These are phyloP conservation scores for Fagopyrum homotropicum DNA, from an alignment of 148 eudicot species.

Conservation along the genomic window DNA sequence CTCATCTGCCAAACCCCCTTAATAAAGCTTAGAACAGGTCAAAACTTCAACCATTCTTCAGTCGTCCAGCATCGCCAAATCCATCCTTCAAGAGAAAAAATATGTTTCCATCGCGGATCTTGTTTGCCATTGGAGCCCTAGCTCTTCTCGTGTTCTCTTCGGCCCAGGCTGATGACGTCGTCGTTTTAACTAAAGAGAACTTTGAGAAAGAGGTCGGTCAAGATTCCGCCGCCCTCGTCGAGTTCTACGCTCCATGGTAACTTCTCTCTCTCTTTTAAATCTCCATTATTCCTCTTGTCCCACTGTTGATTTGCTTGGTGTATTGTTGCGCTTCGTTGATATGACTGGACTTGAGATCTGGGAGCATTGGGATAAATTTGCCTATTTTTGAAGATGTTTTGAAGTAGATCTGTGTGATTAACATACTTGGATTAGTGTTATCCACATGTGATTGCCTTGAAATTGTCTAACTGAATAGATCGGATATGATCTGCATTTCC, in stretches of 20 bases:
- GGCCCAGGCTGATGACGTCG: slow-evolving; percentile 61
- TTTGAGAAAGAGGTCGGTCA: slow-evolving; percentile 90
- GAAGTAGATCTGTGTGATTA: neutral
- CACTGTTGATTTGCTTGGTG: neutral
- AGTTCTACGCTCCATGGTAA: slow-evolving; percentile 98
- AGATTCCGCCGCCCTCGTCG: slow-evolving; percentile 91
- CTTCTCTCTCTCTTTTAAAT: neutral
- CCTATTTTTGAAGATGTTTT: neutral
- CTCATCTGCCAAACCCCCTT: too few relatives aligned
- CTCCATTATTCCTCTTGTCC: neutral
- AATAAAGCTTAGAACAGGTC: too few relatives aligned
- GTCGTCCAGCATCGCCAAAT: neutral
- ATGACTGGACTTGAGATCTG: neutral
- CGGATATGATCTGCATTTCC: neutral
- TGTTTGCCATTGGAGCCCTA: slow-evolving; percentile 29
- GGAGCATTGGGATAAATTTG: neutral
- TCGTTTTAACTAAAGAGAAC: slow-evolving; percentile 83
- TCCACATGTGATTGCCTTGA: neutral
- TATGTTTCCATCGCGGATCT: slow-evolving; percentile 41
- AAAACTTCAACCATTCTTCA: too few relatives aligned
- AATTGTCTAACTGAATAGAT: neutral
- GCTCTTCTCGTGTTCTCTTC: slow-evolving; percentile 30
- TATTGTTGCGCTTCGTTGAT: neutral
- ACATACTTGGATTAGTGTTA: neutral
- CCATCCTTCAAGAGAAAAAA: neutral